Percentiles rank a stretch among this genome's conserved stretches.
Conservation (phyloP, 345 rosid genomes). For the Lepidium aucheri region DNA sequence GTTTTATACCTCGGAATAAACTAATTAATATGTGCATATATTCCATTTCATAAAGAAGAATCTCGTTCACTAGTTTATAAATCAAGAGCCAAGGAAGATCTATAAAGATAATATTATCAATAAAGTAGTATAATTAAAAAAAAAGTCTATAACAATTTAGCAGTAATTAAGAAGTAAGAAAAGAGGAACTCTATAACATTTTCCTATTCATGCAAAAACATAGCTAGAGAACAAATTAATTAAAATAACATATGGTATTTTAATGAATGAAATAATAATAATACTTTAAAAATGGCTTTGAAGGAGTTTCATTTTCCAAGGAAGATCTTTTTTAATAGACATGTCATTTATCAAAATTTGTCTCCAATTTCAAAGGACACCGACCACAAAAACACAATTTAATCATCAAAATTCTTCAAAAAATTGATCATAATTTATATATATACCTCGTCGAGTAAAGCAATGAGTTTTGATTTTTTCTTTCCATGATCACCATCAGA, state of each 20-base stretch:
- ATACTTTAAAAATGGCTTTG: conserved; percentile 8
- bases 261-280: not conserved
- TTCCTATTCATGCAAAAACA: conserved; percentile 11
- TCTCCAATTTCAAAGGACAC: conserved; percentile 17
- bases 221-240: not conserved
- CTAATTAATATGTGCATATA: conserved; percentile 20
- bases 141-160: not conserved
- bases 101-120: conserved; percentile 3
- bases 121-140: conserved; percentile 1
- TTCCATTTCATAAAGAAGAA: conserved; percentile 53
- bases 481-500: conserved; percentile 37
- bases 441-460: conserved; percentile 95
- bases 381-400: conserved; percentile 21
- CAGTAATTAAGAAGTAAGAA: not conserved
- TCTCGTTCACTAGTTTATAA: conserved; percentile 30
- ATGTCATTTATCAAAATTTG: conserved; percentile 24
- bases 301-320: conserved; percentile 30
- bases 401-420: not conserved
- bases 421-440: not conserved
- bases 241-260: not conserved
- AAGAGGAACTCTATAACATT: not conserved
- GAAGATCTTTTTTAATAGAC: conserved; percentile 24
- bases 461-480: conserved; percentile 67
- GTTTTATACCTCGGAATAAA: conserved; percentile 25
- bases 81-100: conserved; percentile 26